A percentile compares a stretch with the other conserved stretches of the same genome.
These are phyloP conservation scores for Fusarium ambrosium DNA, from an alignment of 2,329 filamentous ascomycete genomes.

Conservation along the genomic window DNA sequence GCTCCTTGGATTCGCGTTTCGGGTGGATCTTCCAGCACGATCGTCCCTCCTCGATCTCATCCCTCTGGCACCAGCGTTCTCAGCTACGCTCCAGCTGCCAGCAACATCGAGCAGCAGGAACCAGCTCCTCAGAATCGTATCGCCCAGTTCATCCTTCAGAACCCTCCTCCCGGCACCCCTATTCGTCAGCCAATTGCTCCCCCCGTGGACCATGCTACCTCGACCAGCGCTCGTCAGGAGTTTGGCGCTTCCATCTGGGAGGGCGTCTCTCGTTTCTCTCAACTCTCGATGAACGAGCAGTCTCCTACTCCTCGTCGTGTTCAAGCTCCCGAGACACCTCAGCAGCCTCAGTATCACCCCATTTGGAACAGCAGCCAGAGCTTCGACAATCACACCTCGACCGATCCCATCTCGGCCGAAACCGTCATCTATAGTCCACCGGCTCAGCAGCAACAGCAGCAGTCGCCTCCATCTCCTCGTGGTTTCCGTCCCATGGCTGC, in stretches of 20 bases:
- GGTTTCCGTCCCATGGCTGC: conserved; percentile 45
- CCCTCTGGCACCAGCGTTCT: not conserved
- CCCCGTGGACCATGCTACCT: not conserved
- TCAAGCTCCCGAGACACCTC: not conserved
- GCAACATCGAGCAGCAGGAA: not conserved
- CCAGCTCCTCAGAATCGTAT: not conserved
- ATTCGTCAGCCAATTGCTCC: not conserved
- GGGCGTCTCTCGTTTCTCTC: conserved; percentile 17
- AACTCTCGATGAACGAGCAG: not conserved
- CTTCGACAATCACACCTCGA: not conserved
- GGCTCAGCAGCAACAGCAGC: not conserved
- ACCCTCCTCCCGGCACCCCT: not conserved
- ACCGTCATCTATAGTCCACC: not conserved
- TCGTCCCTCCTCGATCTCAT: not conserved
- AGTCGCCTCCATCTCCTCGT: conserved; percentile 6
- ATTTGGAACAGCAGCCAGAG: not conserved
- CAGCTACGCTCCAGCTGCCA: not conserved
- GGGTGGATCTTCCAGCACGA: not conserved
- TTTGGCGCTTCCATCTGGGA: conserved; percentile 21
- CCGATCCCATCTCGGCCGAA: not conserved
- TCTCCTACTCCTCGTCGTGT: not conserved
- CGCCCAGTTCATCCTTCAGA: not conserved
- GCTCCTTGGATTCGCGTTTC: not conserved
- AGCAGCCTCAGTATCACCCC: conserved; percentile 7
- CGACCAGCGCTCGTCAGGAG: not conserved